Conservation (phyloP, 768 basidiomycete species). For the Podaxis sp. region DNA sequence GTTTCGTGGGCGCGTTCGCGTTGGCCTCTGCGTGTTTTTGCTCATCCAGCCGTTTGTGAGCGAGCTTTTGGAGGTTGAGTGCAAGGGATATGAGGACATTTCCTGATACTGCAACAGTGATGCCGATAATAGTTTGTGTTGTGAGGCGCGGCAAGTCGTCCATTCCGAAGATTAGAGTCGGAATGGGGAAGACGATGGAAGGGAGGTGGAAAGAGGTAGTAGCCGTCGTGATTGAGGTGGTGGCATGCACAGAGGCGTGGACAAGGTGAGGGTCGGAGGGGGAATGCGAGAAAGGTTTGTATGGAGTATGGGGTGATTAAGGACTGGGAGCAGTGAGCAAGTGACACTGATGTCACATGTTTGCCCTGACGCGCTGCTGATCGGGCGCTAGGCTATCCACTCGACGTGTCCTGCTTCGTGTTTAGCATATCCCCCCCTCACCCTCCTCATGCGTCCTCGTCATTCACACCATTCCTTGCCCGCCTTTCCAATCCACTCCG, state of each 20-base stretch:
- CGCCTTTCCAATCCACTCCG: slow-evolving; percentile 87
- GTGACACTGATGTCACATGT: slow-evolving; percentile 2
- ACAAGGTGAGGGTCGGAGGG: not conserved
- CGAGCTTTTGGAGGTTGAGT: slow-evolving; percentile 90
- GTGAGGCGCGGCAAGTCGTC: slow-evolving; percentile 57
- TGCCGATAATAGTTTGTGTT: slow-evolving; percentile 66
- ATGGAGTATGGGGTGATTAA: not conserved
- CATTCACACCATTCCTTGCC: slow-evolving; percentile 79
- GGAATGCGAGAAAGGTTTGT: not conserved
- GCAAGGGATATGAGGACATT: slow-evolving; percentile 90
- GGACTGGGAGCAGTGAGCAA: not conserved
- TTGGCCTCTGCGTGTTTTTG: slow-evolving; percentile 23
- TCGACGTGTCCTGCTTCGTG: slow-evolving; percentile 6
- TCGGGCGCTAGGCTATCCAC: slow-evolving; percentile 14
- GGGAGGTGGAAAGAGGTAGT: not conserved
- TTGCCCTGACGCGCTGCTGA: slow-evolving; percentile 4
- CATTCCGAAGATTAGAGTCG: slow-evolving; percentile 11
- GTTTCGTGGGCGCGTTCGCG: not conserved
- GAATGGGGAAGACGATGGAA: not conserved
- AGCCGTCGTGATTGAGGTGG: not conserved
- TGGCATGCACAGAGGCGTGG: not conserved
- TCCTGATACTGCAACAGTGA: slow-evolving; percentile 78
- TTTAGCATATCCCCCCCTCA: not conserved
- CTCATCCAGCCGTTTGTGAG: slow-evolving; percentile 69
- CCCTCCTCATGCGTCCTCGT: slow-evolving; percentile 66